These are phyloP conservation scores for Corylus americana DNA, from an alignment of 306 rosid genomes.

Conservation along the genomic window DNA sequence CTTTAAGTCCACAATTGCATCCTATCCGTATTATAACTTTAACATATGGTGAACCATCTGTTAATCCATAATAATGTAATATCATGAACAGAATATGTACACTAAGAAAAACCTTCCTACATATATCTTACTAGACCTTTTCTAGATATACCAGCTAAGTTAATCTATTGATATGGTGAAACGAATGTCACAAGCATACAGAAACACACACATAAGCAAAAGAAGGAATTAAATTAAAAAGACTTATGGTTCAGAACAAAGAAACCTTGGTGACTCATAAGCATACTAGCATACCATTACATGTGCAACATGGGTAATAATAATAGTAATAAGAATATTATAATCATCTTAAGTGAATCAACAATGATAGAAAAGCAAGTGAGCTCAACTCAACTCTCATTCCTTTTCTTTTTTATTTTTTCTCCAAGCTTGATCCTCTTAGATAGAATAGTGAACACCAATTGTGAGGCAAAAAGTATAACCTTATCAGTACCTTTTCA, in stretches of 20 bases:
- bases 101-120: neutral
- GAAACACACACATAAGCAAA: neutral
- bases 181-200: neutral
- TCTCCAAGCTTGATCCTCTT: neutral
- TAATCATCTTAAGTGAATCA: neutral
- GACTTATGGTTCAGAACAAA: neutral
- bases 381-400: conserved; percentile 13
- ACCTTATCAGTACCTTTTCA: conserved; percentile 48
- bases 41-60: no score
- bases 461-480: neutral
- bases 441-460: neutral
- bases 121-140: neutral
- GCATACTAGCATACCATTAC: neutral
- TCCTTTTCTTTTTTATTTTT: neutral
- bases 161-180: neutral
- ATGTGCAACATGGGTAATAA: neutral
- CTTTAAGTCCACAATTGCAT: neutral
- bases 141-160: neutral
- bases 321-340: neutral
- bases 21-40: no score
- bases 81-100: no score
- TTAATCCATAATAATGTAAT: no score
- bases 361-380: conserved; percentile 1
- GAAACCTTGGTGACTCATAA: neutral
- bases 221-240: neutral